Percentiles rank a stretch among this genome's conserved stretches.
Conservation (phyloP, 306 rosid genomes). For the Quercus engelmannii region DNA sequence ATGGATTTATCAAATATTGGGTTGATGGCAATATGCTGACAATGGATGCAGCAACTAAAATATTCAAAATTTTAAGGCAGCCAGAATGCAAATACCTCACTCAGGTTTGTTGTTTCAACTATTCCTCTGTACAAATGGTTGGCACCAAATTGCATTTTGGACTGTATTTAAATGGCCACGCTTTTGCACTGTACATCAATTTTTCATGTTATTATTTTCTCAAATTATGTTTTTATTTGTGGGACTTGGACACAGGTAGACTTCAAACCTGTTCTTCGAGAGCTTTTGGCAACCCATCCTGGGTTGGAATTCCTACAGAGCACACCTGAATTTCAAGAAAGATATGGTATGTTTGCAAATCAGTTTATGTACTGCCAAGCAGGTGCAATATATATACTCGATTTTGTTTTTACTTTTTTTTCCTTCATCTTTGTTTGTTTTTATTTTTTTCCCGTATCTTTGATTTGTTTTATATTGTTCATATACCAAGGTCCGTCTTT, state of each 20-base stretch:
- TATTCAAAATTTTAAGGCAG: constrained; percentile 53
- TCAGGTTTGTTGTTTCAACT: constrained; percentile 47
- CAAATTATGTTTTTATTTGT: not conserved
- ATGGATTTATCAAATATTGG: constrained; percentile 65
- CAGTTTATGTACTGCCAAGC: constrained; percentile 5
- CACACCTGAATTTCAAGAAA: constrained; percentile 78
- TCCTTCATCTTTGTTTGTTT: not conserved
- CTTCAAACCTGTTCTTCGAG: constrained; percentile 65
- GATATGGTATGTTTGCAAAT: constrained; percentile 50
- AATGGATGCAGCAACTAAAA: constrained; percentile 58
- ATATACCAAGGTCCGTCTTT: not conserved
- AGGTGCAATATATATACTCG: not conserved
- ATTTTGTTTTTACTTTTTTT: not conserved
- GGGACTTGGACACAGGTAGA: constrained; percentile 47
- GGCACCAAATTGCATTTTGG: not conserved
- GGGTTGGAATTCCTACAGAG: constrained; percentile 70
- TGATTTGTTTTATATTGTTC: not conserved
- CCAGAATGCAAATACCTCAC: constrained; percentile 52
- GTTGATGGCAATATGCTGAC: constrained; percentile 56
- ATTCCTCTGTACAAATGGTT: not conserved
- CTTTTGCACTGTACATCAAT: not conserved
- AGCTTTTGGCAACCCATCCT: constrained; percentile 63
- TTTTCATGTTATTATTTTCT: not conserved
- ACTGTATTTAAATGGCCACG: not conserved
- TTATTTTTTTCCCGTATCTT: not conserved